Percentiles rank a stretch among this genome's conserved stretches.
These are phyloP conservation scores for Darksidea phi DNA, from an alignment of 495 filamentous ascomycete genomes.

Conservation along the genomic window DNA sequence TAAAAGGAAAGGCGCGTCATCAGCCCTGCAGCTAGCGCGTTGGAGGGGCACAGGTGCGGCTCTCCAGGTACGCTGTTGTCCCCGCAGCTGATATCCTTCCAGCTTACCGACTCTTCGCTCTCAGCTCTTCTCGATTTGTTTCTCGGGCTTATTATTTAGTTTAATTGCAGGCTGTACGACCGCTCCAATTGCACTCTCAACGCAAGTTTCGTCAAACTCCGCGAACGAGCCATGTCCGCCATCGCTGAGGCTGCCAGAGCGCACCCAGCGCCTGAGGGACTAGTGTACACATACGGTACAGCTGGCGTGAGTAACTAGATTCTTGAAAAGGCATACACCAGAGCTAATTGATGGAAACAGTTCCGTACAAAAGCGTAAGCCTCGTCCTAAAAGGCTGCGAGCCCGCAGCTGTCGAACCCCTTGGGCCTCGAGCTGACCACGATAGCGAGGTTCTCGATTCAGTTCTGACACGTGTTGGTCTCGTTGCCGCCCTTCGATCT, in stretches of 20 bases:
- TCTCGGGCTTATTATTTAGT: not conserved
- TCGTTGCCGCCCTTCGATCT: conserved; percentile 86
- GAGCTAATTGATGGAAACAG: conserved; percentile 46
- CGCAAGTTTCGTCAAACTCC: too few relatives aligned
- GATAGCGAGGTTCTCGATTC: conserved; percentile 66
- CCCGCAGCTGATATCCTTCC: too few relatives aligned
- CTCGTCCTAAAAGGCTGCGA: conserved; percentile 15
- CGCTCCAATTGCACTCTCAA: not conserved
- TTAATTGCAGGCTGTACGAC: not conserved
- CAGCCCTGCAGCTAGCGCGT: not conserved
- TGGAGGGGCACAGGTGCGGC: conserved; percentile 29
- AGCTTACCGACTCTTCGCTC: conserved; percentile 3
- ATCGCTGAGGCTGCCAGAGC: conserved; percentile 56
- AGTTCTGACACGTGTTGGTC: conserved; percentile 84
- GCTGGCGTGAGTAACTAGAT: conserved; percentile 65
- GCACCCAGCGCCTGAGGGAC: conserved; percentile 69
- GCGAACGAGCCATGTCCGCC: conserved; percentile 15
- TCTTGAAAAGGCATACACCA: conserved; percentile 2
- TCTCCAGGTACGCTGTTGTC: conserved; percentile 3
- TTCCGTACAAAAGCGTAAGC: conserved; percentile 80
- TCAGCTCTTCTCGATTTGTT: not conserved
- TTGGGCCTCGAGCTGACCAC: conserved; percentile 17
- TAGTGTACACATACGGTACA: conserved; percentile 86
- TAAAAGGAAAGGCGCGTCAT: conserved; percentile 19
- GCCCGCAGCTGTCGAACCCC: not conserved